Evolutionary conservation across 176 grass and related monocot species (phyloP), one percentile per base, ranked within the genome.

Genomic region (Oryza punctata): DNA sequence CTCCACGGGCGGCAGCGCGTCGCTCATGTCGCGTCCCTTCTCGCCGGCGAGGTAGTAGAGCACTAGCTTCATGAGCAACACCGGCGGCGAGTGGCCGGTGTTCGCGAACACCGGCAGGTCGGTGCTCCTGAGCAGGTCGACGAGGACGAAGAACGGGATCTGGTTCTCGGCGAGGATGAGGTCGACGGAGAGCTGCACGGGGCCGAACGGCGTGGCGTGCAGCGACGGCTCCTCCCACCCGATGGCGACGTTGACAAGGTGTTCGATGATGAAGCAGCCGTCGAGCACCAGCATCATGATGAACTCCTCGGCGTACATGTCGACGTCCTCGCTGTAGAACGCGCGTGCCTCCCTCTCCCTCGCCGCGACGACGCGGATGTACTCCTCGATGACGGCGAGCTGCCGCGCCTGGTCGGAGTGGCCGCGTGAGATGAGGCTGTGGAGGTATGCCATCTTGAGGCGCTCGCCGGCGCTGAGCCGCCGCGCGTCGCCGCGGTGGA

Each of bases 231-330:
- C 88, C 3, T 86, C 88, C 6, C 3, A 23, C 7, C 67, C 26
- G 1, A 12, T 29, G 47, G 28, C 16, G 47, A 86, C 67, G 61
- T 90, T 90, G 29, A 79, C 23, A 28, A 90, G 84, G 68, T 90
- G 88, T 49, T 90, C 88, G 79, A 90, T 33, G 88, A 90, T 41
- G 88, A 90, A 86, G 79, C 88, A 90, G 61, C 84, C 79, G 68
- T 90, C 84, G 28, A 90, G 88, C 18, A 90, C 88, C 73, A 90
- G 40, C 88, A 87, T 83, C 63, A 52, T 46, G 75, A 87, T 26
- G 38, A 90, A 43, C 0, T 83, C 61, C 1, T 90, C 69, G 3
- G 84, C 9, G 5, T 0, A 0, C 1, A 69, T 3, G 7, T 69
- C 61, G n/a, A 63, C 38, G 26, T 87, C 88, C 61, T 68, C 80